Evolutionary conservation across 768 basidiomycete genomes (phyloP), one percentile per base, ranked within the genome.

Genomic region (Stropharia rugosoannulata): DNA sequence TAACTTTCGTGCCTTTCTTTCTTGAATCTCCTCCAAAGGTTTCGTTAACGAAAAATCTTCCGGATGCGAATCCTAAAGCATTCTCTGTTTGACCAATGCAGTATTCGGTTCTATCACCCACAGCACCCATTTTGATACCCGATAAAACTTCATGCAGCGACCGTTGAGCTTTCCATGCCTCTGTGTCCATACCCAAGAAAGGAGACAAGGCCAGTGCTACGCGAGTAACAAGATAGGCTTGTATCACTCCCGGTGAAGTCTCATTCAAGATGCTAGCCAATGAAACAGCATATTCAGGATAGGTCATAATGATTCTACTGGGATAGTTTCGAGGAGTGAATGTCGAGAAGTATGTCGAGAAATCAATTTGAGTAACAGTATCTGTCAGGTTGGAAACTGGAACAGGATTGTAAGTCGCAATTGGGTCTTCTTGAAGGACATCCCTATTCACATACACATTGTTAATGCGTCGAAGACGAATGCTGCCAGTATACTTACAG

Each of bases 351-450:
- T 97, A 99, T n/a, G 84, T 78, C 1, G 82, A 76, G 70, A 96
- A 93, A 59, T 90, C 77, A 60, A 99, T 82, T 67, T 93, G 83
- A 1, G 89, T 82, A 4, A 98, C 73, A 1, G 82, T 73, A 15
- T 77, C 74, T 27, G 85, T 85, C 55, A 98, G 80, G 38, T 89
- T 86, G 13, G 80, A 76, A 52, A 94, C 75, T 2, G 82, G 75
- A 40, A 82, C 78, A 5, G 93, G 94, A 67, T 98, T 98, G 71
- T 99, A 98, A 0, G 93, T 90, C 43, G 78, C 86, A 44, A 92
- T 76, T 2, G 95, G 95, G 67, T 98, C 88, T 68, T 87, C 85
- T 57, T 82, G 79, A 43, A 90, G 73, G 32, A 86, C 76, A 64
- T 87, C 89, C 22, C 86, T 88, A 19, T 15, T 29, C 5, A 13